Evolutionary conservation across 495 filamentous ascomycete genomes (phyloP), one percentile per base, ranked within the genome.

Genomic region (Penicillium mononematosum): DNA sequence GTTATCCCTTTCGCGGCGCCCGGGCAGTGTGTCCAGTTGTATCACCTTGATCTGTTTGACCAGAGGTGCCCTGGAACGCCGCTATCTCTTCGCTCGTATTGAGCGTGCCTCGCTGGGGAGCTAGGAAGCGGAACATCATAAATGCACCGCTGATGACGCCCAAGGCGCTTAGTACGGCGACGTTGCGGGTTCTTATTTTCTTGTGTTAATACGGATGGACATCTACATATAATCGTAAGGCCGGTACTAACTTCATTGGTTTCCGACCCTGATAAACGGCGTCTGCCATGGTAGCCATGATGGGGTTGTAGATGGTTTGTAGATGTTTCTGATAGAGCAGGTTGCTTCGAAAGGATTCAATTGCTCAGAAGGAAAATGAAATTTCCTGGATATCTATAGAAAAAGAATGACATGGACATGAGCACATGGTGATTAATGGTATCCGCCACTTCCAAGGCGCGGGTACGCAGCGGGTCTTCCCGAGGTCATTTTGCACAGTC

Each of bases 101-200:
- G 2, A 58, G 7, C 2, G 41, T 56, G 1, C 58, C 46, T 48
- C 20, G 41, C 27, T 57, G 49, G 2, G 61, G 57, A 19, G 61
- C 61, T 51, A 58, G 45, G 8, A 55, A 22, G 22, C 59, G 45
- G 34, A 62, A 65, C 45, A 67, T 43, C 12, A 62, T 14, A 29
- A 41, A 57, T 32, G 62, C 56, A 6, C 62, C 65, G 9, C 58
- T 56, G 12, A 67, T 44, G 17, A 67, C 62, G 5, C 65, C 59
- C 24, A 51, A 45, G 25, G 57, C 55, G 29, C 61, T 67, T 24
- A 65, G 39, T 11, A 65, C 6, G 5, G 58, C 64, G 22, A 62
- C 55, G 22, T 59, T 60, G 45, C 62, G 58, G 31, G 50, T 56
- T 29, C 65, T 67, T 24, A 24, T 22, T 22, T 14, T 5, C 10